A percentile compares a stretch with the other conserved stretches of the same genome.
phyloP scores from a whole-genome alignment of 257 asterid genomes.

The Marsdenia floribunda region DNA sequence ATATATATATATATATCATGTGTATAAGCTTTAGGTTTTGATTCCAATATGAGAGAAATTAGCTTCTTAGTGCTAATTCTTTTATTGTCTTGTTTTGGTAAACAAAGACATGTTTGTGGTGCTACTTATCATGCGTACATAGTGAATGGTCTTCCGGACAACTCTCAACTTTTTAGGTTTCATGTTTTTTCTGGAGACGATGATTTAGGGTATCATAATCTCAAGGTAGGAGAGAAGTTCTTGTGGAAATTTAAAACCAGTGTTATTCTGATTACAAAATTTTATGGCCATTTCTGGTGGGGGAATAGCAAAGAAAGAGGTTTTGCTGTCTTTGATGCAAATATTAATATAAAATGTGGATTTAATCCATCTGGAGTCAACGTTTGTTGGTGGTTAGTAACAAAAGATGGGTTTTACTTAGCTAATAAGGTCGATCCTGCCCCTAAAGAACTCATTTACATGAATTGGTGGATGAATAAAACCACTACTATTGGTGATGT shows the following conservation, averaged over 20 bases:
- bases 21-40: too few relatives aligned
- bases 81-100: too few relatives aligned
- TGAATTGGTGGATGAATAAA: background rate
- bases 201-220: background rate
- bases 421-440: background rate
- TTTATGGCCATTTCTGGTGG: constrained; percentile 3
- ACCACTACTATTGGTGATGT: background rate
- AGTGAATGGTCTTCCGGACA: too few relatives aligned
- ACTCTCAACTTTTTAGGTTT: background rate
- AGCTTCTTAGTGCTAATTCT: too few relatives aligned
- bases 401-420: constrained; percentile 1
- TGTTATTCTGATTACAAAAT: background rate
- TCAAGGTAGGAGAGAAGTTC: background rate
- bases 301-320: background rate
- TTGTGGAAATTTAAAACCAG: background rate
- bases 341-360: background rate
- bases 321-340: background rate
- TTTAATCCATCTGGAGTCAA: too few relatives aligned
- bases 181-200: background rate
- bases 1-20: too few relatives aligned
- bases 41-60: too few relatives aligned
- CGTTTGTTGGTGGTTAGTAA: background rate
- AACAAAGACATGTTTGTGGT: too few relatives aligned
- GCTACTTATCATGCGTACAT: too few relatives aligned
- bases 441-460: background rate